Base-by-base conservation (phyloP, 2,329 filamentous ascomycete species). In the Fusarium incarnatum region DNA sequence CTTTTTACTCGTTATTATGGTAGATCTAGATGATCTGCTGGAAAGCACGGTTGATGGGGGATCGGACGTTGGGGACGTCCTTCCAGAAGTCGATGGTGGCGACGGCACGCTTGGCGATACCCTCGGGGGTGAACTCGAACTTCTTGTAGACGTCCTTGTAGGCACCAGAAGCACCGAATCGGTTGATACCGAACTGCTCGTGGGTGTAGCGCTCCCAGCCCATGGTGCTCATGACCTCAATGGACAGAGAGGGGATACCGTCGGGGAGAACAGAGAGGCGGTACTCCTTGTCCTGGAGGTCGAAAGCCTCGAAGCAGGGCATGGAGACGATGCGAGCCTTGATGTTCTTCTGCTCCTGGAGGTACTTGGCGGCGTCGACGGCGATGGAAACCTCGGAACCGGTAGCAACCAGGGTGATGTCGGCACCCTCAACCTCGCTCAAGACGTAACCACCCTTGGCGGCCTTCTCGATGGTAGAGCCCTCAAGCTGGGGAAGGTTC, bases 101-200 rank as follows among this genome's bases (percentile, higher is more conserved):
- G 71, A 94, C 83, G 67, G 95, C 96, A 77, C 96, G 94, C 92
- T 98, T 98, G 85, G 93, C 87, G 81, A 99, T 92, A 73, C 96
- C 96, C 84, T 97, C 95, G 56, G 96, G 93, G 52, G 95, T 99
- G 87, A 99, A 98, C 84, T 98, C 96, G 85, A 99, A 99, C 89
- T 98, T 98, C 92, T 93, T 92, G 89, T 99, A 99, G 67, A 99
- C 94, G 78, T 98, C 91, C 91, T 95, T 95, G 88, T 98, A 98
- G 74, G 95, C 92, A 78, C 95, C 96, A 60, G 93, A 97, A 75
- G 95, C 95, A 90, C 96, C 96, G 83, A 99, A 99, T 81, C 96
- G 90, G 92, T 99, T 99, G 75, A 99, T 90, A 81, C 96, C 96
- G 79, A 99, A 99, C 87, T 99, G 96, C 90, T 99, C 96, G 85